Evolutionary conservation across 805 yeast genomes (phyloP).

Genomic region (Metschnikowia gelsemii): DNA sequence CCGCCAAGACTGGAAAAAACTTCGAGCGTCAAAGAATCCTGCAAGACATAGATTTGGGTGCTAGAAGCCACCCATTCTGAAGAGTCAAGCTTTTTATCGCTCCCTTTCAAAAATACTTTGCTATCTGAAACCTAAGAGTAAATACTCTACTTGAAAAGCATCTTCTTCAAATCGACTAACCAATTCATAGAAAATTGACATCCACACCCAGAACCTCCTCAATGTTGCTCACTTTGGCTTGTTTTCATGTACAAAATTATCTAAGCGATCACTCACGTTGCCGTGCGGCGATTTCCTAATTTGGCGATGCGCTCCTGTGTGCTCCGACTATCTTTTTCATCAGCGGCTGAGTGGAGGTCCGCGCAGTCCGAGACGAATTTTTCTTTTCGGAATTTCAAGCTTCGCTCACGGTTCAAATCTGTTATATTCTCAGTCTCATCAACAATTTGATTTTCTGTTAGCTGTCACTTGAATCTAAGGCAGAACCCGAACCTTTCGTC

Average conservation of each 20-base stretch:
- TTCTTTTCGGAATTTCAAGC: conserved; percentile 8
- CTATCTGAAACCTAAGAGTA: too few species aligned
- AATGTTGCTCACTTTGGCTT: not conserved
- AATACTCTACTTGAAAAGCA: too few species aligned
- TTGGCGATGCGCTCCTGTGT: conserved; percentile 14
- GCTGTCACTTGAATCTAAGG: too few species aligned
- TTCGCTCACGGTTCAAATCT: not conserved
- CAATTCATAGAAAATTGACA: too few species aligned
- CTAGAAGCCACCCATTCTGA: not conserved
- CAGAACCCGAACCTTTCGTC: too few species aligned
- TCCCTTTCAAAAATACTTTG: too few species aligned
- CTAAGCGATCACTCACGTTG: conserved; percentile 18
- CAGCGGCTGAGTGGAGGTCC: conserved; percentile 19
- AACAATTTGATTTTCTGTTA: too few species aligned
- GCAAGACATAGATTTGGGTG: not conserved
- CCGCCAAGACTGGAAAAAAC: not conserved
- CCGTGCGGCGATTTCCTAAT: conserved; percentile 9
- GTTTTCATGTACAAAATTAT: conserved; percentile 7
- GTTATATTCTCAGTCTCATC: not conserved
- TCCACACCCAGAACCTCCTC: not conserved
- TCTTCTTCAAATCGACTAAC: too few species aligned
- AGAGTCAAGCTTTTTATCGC: too few species aligned
- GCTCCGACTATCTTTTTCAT: conserved; percentile 21
- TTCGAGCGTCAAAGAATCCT: not conserved
- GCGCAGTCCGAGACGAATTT: conserved; percentile 10